Evolutionary conservation across 2,329 filamentous ascomycete genomes (phyloP), one percentile per base, ranked within the genome.

Genomic region (Neonectria magnoliae): DNA sequence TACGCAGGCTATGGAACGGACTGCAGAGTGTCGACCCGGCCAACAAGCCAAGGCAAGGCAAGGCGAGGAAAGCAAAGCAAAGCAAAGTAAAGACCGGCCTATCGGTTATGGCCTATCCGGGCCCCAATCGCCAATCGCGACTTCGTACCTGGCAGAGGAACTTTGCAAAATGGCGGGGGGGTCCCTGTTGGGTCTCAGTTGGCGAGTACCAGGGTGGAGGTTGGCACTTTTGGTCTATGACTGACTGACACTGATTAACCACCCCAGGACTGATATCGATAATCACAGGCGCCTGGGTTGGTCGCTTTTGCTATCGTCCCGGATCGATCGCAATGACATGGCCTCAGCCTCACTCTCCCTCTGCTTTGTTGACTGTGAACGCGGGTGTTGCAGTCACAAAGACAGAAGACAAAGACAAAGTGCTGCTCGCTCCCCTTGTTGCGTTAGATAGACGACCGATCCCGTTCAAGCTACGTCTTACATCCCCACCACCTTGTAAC

Each of bases 401-500:
- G 14, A 22, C 33, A 31, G 1, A 31, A 10, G 25, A 29, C 29
- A 16, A 38, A 16, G 36, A 38, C 36, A 38, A 38, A 38, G 36
- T 14, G 36, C 36, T n/a, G 6, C 36, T 38, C 36, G 5, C 45
- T 48, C 22, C 10, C 29, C 27, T 51, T n/a, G 31, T 22, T 51
- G 31, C 29, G 47, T 27, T 29, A 18, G 47, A 50, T 50, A 38
- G 36, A 38, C 4, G 8, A 29, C 9, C 41, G 38, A 10, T n/a
- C 36, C 44, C 29, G 11, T 9, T 16, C 44, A 27, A 27, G 13
- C 45, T 42, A 42, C 18, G 41, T 52, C 36, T 45, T 48, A 29
- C 25, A 25, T 44, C 31, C 27, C 22, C 51, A 51, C 41, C 48
- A 59, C 38, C 47, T 58, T 18, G 48, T 51, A 51, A 51, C 22